These are phyloP conservation scores for Cryphonectria japonica DNA, from an alignment of 2,329 filamentous ascomycete species.

Conservation along the genomic window DNA sequence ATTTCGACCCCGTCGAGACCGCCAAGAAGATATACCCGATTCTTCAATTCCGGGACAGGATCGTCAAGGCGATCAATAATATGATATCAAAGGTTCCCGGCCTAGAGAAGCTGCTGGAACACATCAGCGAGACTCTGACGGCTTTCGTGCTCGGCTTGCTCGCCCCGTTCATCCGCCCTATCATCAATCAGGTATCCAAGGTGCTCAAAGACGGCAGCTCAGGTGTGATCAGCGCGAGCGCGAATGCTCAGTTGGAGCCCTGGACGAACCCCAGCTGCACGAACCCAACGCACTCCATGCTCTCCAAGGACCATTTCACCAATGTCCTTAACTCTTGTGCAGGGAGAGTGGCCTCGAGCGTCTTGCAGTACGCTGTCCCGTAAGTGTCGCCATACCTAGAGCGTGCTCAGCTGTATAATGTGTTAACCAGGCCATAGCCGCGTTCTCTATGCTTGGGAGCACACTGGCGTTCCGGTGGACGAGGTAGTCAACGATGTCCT, in stretches of 20 bases:
- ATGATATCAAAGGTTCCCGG: constrained; percentile 92
- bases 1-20: constrained; percentile 78
- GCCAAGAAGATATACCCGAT: constrained; percentile 90
- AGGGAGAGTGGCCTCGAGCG: constrained; percentile 72
- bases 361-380: constrained; percentile 86
- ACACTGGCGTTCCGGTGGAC: constrained; percentile 78
- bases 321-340: constrained; percentile 78
- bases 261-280: constrained; percentile 77
- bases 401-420: background rate
- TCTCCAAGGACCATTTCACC: constrained; percentile 84
- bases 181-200: constrained; percentile 86
- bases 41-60: constrained; percentile 88
- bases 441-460: constrained; percentile 90
- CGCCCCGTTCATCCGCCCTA: constrained; percentile 87
- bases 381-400: constrained; percentile 44
- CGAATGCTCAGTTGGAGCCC: constrained; percentile 75
- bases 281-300: constrained; percentile 80
- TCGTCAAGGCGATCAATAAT: constrained; percentile 83
- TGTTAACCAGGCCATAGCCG: constrained; percentile 53
- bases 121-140: constrained; percentile 90
- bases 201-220: constrained; percentile 85
- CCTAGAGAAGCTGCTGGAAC: constrained; percentile 86
- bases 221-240: constrained; percentile 67
- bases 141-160: constrained; percentile 89
- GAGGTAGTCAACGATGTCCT: constrained; percentile 83